Conservation (phyloP, 2,329 filamentous ascomycete species). For the Paraphoma sp. region DNA sequence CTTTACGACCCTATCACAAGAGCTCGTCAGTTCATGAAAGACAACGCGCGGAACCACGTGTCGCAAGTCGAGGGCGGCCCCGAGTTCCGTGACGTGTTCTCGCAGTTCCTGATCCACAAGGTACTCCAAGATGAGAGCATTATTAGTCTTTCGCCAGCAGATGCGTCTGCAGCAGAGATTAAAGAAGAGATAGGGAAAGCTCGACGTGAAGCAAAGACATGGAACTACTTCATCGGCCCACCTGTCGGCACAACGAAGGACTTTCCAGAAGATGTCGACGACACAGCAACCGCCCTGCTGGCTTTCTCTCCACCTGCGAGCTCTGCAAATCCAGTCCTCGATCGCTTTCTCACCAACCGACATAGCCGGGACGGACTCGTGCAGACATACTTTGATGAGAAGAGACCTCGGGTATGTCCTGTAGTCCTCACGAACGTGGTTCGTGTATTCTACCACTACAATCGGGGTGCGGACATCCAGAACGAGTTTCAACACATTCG, state of each 20-base stretch:
- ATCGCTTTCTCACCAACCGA: conserved; percentile 43
- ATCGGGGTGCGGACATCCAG: conserved; percentile 27
- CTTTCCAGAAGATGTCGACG: conserved; percentile 47
- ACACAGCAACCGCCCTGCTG: conserved; percentile 40
- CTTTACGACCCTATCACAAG: conserved; percentile 26
- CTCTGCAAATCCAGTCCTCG: conserved; percentile 10
- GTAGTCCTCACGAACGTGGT: conserved; percentile 44
- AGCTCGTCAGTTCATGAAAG: conserved; percentile 24
- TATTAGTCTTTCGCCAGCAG: conserved; percentile 9
- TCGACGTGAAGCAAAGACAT: conserved; percentile 11
- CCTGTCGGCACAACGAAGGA: conserved; percentile 13
- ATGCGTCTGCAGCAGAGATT: conserved; percentile 6
- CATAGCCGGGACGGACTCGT: conserved; percentile 48
- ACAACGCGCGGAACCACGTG: conserved; percentile 20
- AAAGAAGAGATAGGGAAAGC: conserved; percentile 6
- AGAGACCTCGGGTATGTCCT: conserved; percentile 31
- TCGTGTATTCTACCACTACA: conserved; percentile 38
- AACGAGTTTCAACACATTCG: conserved; percentile 33
- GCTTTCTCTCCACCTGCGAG: conserved; percentile 21
- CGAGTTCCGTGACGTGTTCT: conserved; percentile 34
- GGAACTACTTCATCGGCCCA: conserved; percentile 37
- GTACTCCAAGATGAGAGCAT: conserved; percentile 18
- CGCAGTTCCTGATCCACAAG: conserved; percentile 38
- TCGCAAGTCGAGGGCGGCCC: conserved; percentile 27
- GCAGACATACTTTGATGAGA: conserved; percentile 43